phyloP scores from a whole-genome alignment of 2,329 filamentous ascomycete genomes.

The Aureobasidium subglaciale region DNA sequence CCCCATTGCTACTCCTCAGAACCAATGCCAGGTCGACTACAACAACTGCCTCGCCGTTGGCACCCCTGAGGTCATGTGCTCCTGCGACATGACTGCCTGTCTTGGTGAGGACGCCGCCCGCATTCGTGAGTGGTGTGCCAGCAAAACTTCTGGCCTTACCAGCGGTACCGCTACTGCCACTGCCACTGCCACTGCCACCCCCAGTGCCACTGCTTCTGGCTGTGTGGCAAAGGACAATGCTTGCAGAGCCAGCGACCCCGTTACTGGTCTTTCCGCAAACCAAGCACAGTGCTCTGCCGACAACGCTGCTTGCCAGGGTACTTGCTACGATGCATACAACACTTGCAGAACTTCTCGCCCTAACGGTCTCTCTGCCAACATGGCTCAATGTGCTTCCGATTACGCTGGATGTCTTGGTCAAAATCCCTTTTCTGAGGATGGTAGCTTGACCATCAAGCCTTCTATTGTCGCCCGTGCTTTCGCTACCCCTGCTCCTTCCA shows the following conservation, averaged over 20 bases:
- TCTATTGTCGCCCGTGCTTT: slow-evolving; percentile 4
- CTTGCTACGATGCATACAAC: slow-evolving; percentile 4
- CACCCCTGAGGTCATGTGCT: slow-evolving; percentile 17
- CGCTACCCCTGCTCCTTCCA: neutral
- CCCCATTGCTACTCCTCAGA: neutral
- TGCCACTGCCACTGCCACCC: neutral
- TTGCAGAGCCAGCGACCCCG: neutral
- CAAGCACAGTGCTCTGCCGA: slow-evolving; percentile 10
- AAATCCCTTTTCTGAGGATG: neutral
- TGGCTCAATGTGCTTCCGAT: neutral
- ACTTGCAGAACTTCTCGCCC: neutral
- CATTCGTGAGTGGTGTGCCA: slow-evolving; percentile 8
- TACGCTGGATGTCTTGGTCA: slow-evolving; percentile 3
- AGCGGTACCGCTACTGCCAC: neutral
- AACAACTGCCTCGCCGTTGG: slow-evolving; percentile 16
- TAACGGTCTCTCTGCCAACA: slow-evolving; percentile 1
- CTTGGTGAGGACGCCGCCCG: slow-evolving; percentile 17
- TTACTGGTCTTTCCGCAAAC: neutral
- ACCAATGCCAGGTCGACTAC: slow-evolving; percentile 14
- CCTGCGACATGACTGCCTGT: slow-evolving; percentile 15
- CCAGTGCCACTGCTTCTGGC: neutral
- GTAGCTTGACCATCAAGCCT: neutral
- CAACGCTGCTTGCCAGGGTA: slow-evolving; percentile 6
- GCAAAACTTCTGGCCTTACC: neutral
- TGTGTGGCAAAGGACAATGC: neutral